Base-by-base conservation (phyloP, 176 grass and related monocot genomes). In the Tillandsia leiboldiana region DNA sequence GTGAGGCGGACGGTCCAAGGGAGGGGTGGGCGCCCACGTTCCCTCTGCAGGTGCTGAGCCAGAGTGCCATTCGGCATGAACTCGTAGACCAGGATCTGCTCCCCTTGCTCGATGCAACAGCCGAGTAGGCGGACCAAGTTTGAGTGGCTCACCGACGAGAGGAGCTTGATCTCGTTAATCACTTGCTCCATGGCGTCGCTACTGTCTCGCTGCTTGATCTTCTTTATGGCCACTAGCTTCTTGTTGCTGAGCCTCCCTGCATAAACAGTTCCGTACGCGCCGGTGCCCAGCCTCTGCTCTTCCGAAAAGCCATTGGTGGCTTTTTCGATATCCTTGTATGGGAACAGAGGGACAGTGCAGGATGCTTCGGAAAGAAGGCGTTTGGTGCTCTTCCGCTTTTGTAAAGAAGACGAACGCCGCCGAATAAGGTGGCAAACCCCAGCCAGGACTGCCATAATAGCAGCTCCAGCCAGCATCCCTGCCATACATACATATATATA, bases 261-360 rank as follows among this genome's bases (percentile, higher is more conserved):
- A 78, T 83, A 90, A 1, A 90, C 87, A 9, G 87, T 90, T 52
- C 87, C 87, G 66, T 90, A 90, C 12, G 87, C 87, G 73, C 87
- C 87, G 62, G 87, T 90, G 80, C 87, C 83, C 2, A 90, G 77
- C 15, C 73, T 73, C 26, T 77, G 71, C 11, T 42, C 70, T 48
- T 83, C 73, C 26, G 87, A 71, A 83, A 90, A 90, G 26, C 80
- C 61, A 66, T 70, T 18, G 9, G 87, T 90, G 67, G 87, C 87
- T 54, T 81, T 84, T 50, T 86, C 87, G 64, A 90, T 83, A 73
- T 90, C 87, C 65, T 81, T 81, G 77, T 90, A 86, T 48, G 87
- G 80, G 83, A 86, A 90, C 13, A 83, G 26, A 12, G 80, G 85
- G 47, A 87, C 80, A 33, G 58, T 23, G 73, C 80, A 77, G 48